Evolutionary conservation across 352 stramenopile genomes (phyloP).

Genomic region (Phytophthora constricta): DNA sequence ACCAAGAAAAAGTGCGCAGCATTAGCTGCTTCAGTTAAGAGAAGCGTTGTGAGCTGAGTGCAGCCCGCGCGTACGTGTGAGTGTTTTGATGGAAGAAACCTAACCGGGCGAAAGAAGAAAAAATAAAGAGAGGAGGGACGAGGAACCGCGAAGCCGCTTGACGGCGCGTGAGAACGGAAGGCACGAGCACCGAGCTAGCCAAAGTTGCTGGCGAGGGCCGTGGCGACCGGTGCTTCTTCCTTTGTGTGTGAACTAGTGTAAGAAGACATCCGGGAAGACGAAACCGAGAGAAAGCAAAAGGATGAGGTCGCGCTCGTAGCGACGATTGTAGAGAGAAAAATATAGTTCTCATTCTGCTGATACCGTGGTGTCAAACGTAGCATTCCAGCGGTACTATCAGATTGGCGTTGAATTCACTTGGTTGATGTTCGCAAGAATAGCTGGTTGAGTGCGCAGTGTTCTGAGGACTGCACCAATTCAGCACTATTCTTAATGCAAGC

Average conservation of each 20-base stretch:
- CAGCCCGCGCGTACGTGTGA: constrained; percentile 39
- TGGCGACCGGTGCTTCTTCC: constrained; percentile 13
- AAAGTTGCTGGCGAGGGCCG: background rate
- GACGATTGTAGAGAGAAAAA: constrained; percentile 6
- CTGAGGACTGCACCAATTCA: too few relatives aligned
- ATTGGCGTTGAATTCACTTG: too few relatives aligned
- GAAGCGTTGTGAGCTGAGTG: constrained; percentile 7
- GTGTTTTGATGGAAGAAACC: constrained; percentile 68
- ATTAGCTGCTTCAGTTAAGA: constrained; percentile 89
- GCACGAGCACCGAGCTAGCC: constrained; percentile 3
- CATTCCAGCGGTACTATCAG: too few relatives aligned
- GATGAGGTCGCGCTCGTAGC: background rate
- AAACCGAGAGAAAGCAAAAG: constrained; percentile 7
- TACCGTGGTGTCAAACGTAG: background rate
- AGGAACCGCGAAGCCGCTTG: constrained; percentile 12
- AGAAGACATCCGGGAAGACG: constrained; percentile 28
- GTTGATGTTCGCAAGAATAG: too few relatives aligned
- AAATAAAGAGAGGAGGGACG: constrained; percentile 41
- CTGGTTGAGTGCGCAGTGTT: too few relatives aligned
- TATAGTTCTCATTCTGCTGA: background rate
- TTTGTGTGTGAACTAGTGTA: constrained; percentile 41
- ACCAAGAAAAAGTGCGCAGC: constrained; percentile 90
- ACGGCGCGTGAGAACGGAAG: constrained; percentile 20
- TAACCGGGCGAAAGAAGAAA: constrained; percentile 32
- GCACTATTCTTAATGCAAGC: too few relatives aligned